Base-by-base conservation (phyloP, 2,329 filamentous ascomycete species). In the Scorias spongiosa region DNA sequence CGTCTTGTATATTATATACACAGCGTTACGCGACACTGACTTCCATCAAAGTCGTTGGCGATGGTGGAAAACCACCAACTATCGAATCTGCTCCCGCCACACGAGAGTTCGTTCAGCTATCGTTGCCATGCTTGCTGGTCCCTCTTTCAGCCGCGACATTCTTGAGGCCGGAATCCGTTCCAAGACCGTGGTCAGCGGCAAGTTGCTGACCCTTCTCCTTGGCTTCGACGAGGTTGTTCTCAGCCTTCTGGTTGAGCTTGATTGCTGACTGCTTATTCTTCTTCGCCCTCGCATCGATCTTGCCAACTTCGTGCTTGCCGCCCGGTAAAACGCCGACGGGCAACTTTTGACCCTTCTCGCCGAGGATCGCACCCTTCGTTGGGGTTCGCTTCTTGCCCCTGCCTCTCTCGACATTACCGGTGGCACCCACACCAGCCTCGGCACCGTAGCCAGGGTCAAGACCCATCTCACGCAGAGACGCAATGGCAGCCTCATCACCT, bases 291-390 rank as follows among this genome's bases (percentile, higher is more conserved):
- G 51, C 50, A 43, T 59, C 45, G 34, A 57, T 53, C 45, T 54
- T 57, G 12, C 55, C 55, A 6, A 54, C 53, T 41, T 52, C 53
- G 41, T 57, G 55, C 49, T 51, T 52, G 4, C 57, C 57, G 17
- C 54, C 54, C 1, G 55, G 56, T 46, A 58, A 42, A n/a, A 59
- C 57, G 36, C 56, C 57, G 40, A 55, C 46, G 2, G 54, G 54
- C 43, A 60, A 32, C 46, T 58, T 59, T 44, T 60, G 55, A 2
- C 55, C 56, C 52, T 59, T 57, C 41, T 51, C 49, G 4, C 54
- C 57, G n/a, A 53, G 26, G 12, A 52, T 46, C 15, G 52, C 55
- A 28, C 48, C 55, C 26, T 49, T 48, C 12, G 43, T 42, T 12
- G 52, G 46, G 20, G 44, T 51, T 28, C 46, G 42, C 26, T 41